These are phyloP conservation scores for Collybia sordida DNA, from an alignment of 768 basidiomycete genomes.

Conservation along the genomic window DNA sequence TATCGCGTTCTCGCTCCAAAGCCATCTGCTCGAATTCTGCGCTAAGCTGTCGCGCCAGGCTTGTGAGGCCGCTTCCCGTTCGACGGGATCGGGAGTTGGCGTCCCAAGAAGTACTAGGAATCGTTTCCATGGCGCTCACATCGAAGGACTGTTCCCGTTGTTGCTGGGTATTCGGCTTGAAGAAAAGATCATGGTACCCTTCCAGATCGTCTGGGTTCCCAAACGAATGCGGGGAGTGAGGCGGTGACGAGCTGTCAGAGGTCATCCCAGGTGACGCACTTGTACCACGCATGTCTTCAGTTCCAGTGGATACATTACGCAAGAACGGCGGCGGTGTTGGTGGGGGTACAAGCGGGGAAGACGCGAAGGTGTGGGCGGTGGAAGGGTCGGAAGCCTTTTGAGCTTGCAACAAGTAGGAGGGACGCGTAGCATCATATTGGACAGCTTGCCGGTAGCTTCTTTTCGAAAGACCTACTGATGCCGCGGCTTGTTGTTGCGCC, in stretches of 20 bases:
- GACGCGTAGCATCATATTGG: constrained; percentile 34
- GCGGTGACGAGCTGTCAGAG: constrained; percentile 34
- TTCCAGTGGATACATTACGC: constrained; percentile 1
- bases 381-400: constrained; percentile 13
- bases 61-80: constrained; percentile 46
- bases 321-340: constrained; percentile 9
- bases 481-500: constrained; percentile 5
- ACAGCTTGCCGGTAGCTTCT: constrained; percentile 27
- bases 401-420: constrained; percentile 20
- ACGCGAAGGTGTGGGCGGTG: constrained; percentile 20
- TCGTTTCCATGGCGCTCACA: not conserved
- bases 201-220: constrained; percentile 67
- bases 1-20: constrained; percentile 26
- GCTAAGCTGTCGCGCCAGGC: constrained; percentile 48
- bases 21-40: constrained; percentile 48
- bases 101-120: constrained; percentile 16
- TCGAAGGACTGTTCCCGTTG: constrained; percentile 11
- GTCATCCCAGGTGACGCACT: constrained; percentile 12
- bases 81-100: constrained; percentile 24
- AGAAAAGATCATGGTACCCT: constrained; percentile 76
- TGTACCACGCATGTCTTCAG: constrained; percentile 3
- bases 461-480: not conserved
- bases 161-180: constrained; percentile 38
- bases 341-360: constrained; percentile 16
- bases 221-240: constrained; percentile 51